phyloP scores from a whole-genome alignment of 495 filamentous ascomycete species.

The Aspergillus ellipticus region DNA sequence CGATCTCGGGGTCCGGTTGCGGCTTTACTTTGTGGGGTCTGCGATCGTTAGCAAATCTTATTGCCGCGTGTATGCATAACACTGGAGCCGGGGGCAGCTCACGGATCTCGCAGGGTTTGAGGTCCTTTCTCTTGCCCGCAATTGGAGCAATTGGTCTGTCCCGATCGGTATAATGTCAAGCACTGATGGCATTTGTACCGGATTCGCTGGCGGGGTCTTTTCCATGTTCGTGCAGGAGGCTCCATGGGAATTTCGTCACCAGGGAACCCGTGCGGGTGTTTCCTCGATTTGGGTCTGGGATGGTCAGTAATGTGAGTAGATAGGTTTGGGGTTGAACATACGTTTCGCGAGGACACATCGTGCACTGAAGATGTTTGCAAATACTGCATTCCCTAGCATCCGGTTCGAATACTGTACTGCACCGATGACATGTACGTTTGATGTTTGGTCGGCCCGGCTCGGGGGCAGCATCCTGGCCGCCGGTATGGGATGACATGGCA shows the following conservation, averaged over 20 bases:
- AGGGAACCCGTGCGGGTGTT: conserved; percentile 74
- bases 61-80: background rate
- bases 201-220: conserved; percentile 42
- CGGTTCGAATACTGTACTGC: conserved; percentile 57
- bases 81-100: conserved; percentile 20
- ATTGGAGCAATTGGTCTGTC: conserved; percentile 49
- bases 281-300: conserved; percentile 61
- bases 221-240: conserved; percentile 37
- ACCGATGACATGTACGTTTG: conserved; percentile 74
- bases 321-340: conserved; percentile 42
- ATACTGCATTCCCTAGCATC: conserved; percentile 60
- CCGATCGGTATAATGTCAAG: conserved; percentile 48
- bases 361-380: conserved; percentile 77
- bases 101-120: conserved; percentile 50
- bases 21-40: conserved; percentile 57
- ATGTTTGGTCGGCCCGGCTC: conserved; percentile 65
- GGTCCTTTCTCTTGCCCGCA: conserved; percentile 57
- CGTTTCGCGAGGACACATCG: conserved; percentile 77
- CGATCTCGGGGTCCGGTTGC: conserved; percentile 61
- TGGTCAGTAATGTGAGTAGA: background rate
- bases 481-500: conserved; percentile 59
- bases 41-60: conserved; percentile 32
- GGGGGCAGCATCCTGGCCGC: conserved; percentile 67
- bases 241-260: conserved; percentile 53
- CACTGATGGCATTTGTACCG: conserved; percentile 66